phyloP scores from a whole-genome alignment of 495 filamentous ascomycete genomes.

The Alectoria sarmentosa region DNA sequence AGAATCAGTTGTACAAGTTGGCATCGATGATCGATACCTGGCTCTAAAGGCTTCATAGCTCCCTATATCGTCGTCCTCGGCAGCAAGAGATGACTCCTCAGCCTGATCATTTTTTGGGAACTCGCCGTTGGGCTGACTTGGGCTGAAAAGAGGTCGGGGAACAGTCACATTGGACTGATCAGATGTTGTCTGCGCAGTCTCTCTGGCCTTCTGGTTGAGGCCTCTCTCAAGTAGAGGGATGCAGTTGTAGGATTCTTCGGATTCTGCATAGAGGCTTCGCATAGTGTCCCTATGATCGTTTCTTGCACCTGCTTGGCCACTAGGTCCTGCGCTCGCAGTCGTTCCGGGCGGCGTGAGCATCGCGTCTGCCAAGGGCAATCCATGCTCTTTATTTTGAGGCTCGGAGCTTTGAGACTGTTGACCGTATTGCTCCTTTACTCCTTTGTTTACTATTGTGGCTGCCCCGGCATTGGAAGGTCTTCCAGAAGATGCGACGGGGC shows the following conservation, averaged over 20 bases:
- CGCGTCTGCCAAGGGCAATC: neutral
- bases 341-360: neutral
- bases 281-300: slow-evolving; percentile 10
- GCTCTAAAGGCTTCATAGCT: slow-evolving; percentile 37
- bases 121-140: slow-evolving; percentile 8
- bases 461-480: neutral
- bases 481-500: slow-evolving; percentile 20
- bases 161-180: slow-evolving; percentile 21
- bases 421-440: neutral
- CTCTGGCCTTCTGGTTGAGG: slow-evolving; percentile 50
- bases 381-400: slow-evolving; percentile 11
- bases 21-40: slow-evolving; percentile 40
- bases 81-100: slow-evolving; percentile 2
- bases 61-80: slow-evolving; percentile 8
- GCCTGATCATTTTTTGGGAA: neutral
- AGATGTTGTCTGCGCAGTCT: slow-evolving; percentile 32
- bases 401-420: neutral
- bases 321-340: neutral
- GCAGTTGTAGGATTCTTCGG: slow-evolving; percentile 68
- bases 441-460: neutral
- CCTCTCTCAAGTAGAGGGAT: slow-evolving; percentile 70
- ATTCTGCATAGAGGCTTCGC: slow-evolving; percentile 35
- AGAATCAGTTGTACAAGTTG: slow-evolving; percentile 39
- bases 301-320: slow-evolving; percentile 1
- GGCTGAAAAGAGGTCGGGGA: slow-evolving; percentile 24